Conservation (phyloP, 352 stramenopile genomes). For the Lagenidium sp. region DNA sequence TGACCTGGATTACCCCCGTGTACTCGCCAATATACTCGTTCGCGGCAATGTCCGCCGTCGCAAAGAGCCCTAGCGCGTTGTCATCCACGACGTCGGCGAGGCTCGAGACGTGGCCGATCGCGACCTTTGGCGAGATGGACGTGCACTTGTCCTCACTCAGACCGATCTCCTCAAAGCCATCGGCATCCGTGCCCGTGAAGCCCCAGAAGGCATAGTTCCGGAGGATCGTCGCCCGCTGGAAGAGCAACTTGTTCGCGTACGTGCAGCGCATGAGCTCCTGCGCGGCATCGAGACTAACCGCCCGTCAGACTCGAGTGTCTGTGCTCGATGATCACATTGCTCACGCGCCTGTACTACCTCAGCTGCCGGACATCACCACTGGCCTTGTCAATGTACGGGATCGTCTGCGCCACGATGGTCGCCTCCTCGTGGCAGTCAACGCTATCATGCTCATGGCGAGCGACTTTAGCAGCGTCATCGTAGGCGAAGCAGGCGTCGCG, state of each 20-base stretch:
- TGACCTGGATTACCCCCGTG: conserved; percentile 42
- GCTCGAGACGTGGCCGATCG: conserved; percentile 37
- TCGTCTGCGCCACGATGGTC: conserved; percentile 17
- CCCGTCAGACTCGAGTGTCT: not conserved
- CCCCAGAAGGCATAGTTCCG: conserved; percentile 75
- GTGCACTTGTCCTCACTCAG: conserved; percentile 13
- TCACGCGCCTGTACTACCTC: too few relatives aligned
- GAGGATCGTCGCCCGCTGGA: conserved; percentile 54
- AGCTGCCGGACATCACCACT: too few relatives aligned
- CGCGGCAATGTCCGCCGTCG: conserved; percentile 26
- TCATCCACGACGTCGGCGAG: conserved; percentile 31
- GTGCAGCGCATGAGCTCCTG: conserved; percentile 61
- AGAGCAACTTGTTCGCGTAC: conserved; percentile 67
- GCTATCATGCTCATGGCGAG: conserved; percentile 24
- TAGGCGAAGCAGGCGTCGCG: conserved; percentile 54
- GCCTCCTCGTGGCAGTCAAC: conserved; percentile 20
- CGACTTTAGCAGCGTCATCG: conserved; percentile 28
- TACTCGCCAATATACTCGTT: conserved; percentile 59
- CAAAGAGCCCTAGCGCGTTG: conserved; percentile 53
- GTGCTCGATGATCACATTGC: too few relatives aligned
- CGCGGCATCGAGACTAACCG: conserved; percentile 19
- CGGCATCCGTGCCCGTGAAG: conserved; percentile 38
- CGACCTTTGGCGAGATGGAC: conserved; percentile 31
- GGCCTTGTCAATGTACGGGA: conserved; percentile 51
- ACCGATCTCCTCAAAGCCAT: conserved; percentile 37